Conservation (phyloP, 768 basidiomycete genomes). For the Cantharellus cinnabarinus region DNA sequence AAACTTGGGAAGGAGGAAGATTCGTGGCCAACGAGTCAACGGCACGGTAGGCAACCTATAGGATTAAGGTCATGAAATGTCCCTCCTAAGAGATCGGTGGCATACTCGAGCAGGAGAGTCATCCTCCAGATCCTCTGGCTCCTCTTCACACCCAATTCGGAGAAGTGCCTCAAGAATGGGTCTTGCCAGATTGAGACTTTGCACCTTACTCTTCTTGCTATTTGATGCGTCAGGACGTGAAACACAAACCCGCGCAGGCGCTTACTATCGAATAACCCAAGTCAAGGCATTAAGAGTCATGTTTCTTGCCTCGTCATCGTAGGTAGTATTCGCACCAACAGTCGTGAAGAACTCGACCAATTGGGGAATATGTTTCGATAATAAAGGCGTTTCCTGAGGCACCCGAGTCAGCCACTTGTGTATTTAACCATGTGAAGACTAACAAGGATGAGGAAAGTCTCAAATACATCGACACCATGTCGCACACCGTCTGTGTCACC, state of each 20-base stretch:
- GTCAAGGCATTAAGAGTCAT: conserved; percentile 83
- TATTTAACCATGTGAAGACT: conserved; percentile 12
- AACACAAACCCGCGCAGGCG: neutral
- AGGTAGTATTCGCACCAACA: conserved; percentile 56
- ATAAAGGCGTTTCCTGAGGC: conserved; percentile 72
- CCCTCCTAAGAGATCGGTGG: neutral
- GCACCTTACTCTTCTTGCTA: conserved; percentile 93
- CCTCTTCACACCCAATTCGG: conserved; percentile 83
- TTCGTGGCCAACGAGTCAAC: conserved; percentile 84
- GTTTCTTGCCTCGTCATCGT: conserved; percentile 64
- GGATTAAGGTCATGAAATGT: neutral
- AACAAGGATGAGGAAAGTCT: conserved; percentile 84
- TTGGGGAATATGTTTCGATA: conserved; percentile 72
- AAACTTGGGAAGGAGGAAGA: conserved; percentile 87
- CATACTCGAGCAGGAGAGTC: conserved; percentile 79
- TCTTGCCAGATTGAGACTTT: conserved; percentile 62
- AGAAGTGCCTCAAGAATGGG: conserved; percentile 80
- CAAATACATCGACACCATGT: conserved; percentile 85
- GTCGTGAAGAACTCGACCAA: conserved; percentile 74
- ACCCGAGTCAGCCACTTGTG: neutral
- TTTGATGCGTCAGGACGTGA: neutral
- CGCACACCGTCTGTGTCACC: conserved; percentile 67
- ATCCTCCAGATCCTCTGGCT: conserved; percentile 85
- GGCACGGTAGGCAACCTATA: conserved; percentile 76
- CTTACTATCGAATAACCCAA: conserved; percentile 93